Base-by-base conservation (phyloP, 805 yeast species). In the Yarrowia yakushimensis region DNA sequence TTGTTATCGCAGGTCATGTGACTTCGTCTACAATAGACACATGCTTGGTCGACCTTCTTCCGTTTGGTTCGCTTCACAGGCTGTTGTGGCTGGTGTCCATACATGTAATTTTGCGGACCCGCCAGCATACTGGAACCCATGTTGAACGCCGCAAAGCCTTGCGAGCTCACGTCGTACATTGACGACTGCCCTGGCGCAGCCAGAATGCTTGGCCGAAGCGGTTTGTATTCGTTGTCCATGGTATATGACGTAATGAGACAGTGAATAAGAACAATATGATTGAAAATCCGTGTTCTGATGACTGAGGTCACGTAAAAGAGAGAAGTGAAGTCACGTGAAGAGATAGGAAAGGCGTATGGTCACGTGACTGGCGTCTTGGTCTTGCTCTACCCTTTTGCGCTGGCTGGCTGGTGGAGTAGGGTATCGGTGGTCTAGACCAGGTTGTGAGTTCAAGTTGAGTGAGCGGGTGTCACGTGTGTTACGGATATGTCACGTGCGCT, bases 1-100 rank as follows among this genome's bases (percentile, higher is more conserved):
- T 69, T 90, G 74, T 18, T 55, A 72, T 91, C 96, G 75, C 98
- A 92, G 30, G 90, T 88, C 92, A 92, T 89, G 72, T 92, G 98
- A 0, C 97, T 89, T 62, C 98, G 78, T 39, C 97, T 82, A 72
- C 97, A 92, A 70, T 88, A 92, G 1, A 92, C 87, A 75, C 98
- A 92, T 0, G 98, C 96, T 55, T 55, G 42, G 33, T 57, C 63
- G 23, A 59, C 63, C 46, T 62, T 42, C 28, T 55, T 54, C 23
- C 62, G 39, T 30, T 31, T 43, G 36, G 54, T 34, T 6, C 54
- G 33, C 42, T 59, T 57, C 30, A 28, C 22, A 20, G 48, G 62
- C 34, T 18, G 36, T 33, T 27, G 34, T 57, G 42, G 63, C 30
- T 30, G 34, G 25, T 22, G 23, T 15, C 37, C 50, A 9, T 54